Percentiles rank a stretch among this genome's conserved stretches.
Evolutionary conservation across 805 yeast species (phyloP).

Genomic region (Pichia eremophila): DNA sequence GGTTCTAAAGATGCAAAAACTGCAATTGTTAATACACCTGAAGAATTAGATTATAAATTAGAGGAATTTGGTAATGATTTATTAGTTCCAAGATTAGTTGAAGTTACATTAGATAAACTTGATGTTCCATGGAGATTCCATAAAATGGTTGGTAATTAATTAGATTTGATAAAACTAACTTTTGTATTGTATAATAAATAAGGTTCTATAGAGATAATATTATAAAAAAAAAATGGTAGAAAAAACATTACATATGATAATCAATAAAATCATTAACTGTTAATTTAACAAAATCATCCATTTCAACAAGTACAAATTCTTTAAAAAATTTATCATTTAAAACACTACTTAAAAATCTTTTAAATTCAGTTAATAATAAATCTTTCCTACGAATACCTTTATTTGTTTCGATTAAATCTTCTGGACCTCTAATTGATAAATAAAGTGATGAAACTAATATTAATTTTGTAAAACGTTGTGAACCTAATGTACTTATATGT

Average conservation of each 20-base stretch:
- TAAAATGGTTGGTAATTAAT: conserved; percentile 25
- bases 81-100: conserved; percentile 35
- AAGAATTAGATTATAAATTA: conserved; percentile 31
- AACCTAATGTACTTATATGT: conserved; percentile 8
- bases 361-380: conserved; percentile 21
- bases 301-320: conserved; percentile 14
- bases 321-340: conserved; percentile 20
- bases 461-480: conserved; percentile 12
- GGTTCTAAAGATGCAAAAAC: conserved; percentile 35
- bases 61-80: conserved; percentile 22
- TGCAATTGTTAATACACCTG: conserved; percentile 28
- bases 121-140: conserved; percentile 61
- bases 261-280: conserved; percentile 26
- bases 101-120: conserved; percentile 45
- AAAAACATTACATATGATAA: conserved; percentile 18
- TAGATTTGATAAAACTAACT: too few relatives aligned
- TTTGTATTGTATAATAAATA: too few relatives aligned
- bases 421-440: conserved; percentile 10
- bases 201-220: background rate
- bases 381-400: conserved; percentile 14
- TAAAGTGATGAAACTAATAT: conserved; percentile 14
- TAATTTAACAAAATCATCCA: conserved; percentile 24
- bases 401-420: conserved; percentile 10
- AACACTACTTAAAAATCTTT: conserved; percentile 21
- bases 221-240: background rate